Conservation (phyloP, 2,329 filamentous ascomycete genomes). For the Hypocrella siamensis region DNA sequence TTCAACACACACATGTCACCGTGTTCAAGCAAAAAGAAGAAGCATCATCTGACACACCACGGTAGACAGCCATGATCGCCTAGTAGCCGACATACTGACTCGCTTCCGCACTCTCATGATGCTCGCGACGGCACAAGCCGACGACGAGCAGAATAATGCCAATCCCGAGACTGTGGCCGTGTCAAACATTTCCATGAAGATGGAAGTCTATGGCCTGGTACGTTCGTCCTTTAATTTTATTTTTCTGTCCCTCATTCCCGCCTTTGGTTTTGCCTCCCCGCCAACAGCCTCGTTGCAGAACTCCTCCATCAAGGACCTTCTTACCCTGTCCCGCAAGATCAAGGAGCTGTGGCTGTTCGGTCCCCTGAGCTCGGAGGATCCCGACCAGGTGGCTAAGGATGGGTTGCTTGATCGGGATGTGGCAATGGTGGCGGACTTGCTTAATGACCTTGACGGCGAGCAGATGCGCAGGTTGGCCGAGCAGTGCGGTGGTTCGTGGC, state of each 20-base stretch:
- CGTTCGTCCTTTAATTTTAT: conserved; percentile 1
- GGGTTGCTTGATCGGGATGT: conserved; percentile 21
- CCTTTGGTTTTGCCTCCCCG: neutral
- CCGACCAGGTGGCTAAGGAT: conserved; percentile 18
- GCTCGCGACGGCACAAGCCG: conserved; percentile 25
- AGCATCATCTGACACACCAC: neutral
- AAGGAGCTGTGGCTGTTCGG: conserved; percentile 31
- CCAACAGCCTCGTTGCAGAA: conserved; percentile 11
- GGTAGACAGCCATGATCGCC: conserved; percentile 27
- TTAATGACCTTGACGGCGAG: conserved; percentile 18
- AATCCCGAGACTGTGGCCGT: conserved; percentile 26
- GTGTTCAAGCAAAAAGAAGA: no score
- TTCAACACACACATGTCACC: no score
- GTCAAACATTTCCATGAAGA: conserved; percentile 26
- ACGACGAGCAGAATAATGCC: conserved; percentile 21
- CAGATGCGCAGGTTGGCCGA: conserved; percentile 18
- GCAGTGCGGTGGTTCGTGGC: conserved; percentile 20
- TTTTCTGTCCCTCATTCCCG: neutral
- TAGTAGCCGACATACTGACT: conserved; percentile 27
- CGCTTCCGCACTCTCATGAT: conserved; percentile 27
- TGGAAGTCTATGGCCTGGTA: conserved; percentile 28
- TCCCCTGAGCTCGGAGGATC: conserved; percentile 22
- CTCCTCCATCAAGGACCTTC: conserved; percentile 27
- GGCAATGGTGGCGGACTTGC: conserved; percentile 15
- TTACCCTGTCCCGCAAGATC: conserved; percentile 25